A percentile compares a stretch with the other conserved stretches of the same genome.
These are phyloP conservation scores for Trichoderma parareesei DNA, from an alignment of 495 filamentous ascomycete species.

Conservation along the genomic window DNA sequence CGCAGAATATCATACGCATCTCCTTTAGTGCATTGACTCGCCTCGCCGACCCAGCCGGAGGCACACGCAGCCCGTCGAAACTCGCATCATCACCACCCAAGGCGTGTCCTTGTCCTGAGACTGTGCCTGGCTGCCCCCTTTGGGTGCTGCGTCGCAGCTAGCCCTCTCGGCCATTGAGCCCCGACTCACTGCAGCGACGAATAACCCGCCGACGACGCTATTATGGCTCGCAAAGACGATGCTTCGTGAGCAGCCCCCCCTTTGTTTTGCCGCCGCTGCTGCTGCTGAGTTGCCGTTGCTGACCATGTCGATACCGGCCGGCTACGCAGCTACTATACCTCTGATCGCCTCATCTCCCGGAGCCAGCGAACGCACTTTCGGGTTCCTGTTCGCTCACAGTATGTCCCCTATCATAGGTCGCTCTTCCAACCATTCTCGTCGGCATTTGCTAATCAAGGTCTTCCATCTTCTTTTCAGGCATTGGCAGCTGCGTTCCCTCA, in stretches of 20 bases:
- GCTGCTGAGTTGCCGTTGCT: not conserved
- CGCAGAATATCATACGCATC: not conserved
- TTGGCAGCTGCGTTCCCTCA: constrained; percentile 84
- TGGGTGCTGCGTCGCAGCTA: not conserved
- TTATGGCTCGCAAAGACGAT: constrained; percentile 45
- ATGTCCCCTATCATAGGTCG: constrained; percentile 25
- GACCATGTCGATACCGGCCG: not conserved
- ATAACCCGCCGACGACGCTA: constrained; percentile 16
- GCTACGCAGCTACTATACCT: constrained; percentile 30
- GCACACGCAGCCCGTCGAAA: not conserved
- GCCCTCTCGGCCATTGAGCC: not conserved
- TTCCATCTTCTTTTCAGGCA: constrained; percentile 47
- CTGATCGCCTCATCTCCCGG: constrained; percentile 50
- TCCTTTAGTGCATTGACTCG: not conserved
- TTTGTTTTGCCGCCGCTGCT: not conserved
- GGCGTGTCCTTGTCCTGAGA: not conserved
- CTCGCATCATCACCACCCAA: not conserved
- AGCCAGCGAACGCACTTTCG: constrained; percentile 68
- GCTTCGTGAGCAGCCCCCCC: constrained; percentile 31
- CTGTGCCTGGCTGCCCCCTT: not conserved
- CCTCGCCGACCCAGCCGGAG: not conserved
- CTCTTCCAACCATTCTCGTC: constrained; percentile 12
- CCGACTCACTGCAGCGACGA: not conserved
- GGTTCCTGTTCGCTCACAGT: constrained; percentile 65
- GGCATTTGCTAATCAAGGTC: constrained; percentile 13